Evolutionary conservation across 73 alveolate genomes (phyloP).

Genomic region (Paramecium bursaria): DNA sequence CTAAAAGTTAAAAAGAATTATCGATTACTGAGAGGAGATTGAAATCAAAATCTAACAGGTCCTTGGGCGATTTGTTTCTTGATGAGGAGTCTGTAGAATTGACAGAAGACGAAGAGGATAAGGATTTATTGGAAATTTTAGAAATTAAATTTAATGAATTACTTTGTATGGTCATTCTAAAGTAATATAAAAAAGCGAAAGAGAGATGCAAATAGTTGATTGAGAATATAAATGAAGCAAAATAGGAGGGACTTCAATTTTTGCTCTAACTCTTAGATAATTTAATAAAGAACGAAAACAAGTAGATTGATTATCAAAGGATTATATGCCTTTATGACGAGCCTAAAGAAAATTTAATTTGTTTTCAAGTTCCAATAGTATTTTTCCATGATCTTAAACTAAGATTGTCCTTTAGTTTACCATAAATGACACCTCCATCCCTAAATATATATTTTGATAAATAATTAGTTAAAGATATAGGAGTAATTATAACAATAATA

Average conservation of each 20-base stretch:
- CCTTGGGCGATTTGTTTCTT: constrained; percentile 7
- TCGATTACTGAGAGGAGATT: constrained; percentile 40
- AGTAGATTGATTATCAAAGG: constrained; percentile 8
- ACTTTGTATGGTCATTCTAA: constrained; percentile 23
- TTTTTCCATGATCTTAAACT: constrained; percentile 58
- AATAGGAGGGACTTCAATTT: constrained; percentile 45
- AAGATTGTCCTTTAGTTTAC: constrained; percentile 67
- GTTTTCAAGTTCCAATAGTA: constrained; percentile 61
- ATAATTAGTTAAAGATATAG: constrained; percentile 54
- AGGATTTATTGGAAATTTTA: constrained; percentile 51
- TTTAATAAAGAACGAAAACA: neutral
- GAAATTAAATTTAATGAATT: constrained; percentile 61
- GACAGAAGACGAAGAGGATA: constrained; percentile 67
- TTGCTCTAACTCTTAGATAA: constrained; percentile 13
- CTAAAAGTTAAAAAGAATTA: constrained; percentile 42
- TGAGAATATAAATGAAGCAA: constrained; percentile 42
- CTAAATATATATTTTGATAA: constrained; percentile 55
- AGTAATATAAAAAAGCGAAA: constrained; percentile 40
- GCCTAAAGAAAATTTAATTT: constrained; percentile 58
- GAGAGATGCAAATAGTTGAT: constrained; percentile 50
- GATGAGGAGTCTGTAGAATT: constrained; percentile 47
- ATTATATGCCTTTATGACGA: constrained; percentile 33
- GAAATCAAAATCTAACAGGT: constrained; percentile 44
- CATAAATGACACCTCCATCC: constrained; percentile 68
- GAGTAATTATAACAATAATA: constrained; percentile 1